phyloP scores from a whole-genome alignment of 2,329 filamentous ascomycete species.

The Corinectria fuckeliana region DNA sequence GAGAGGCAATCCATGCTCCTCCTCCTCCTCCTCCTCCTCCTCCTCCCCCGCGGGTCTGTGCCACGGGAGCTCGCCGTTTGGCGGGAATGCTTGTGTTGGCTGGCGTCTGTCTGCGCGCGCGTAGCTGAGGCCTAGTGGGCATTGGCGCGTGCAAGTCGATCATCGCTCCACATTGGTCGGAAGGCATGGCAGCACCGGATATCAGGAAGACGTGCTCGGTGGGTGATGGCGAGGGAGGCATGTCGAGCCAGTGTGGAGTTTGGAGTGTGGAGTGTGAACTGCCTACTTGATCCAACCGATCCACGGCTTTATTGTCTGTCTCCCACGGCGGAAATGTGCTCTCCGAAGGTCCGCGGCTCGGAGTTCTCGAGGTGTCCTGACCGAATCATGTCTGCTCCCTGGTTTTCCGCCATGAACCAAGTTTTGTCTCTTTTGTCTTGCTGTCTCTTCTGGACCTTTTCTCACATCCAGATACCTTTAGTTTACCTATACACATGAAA shows the following conservation, averaged over 20 bases:
- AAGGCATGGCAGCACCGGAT: neutral
- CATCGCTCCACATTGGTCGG: neutral
- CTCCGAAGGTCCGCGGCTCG: too few species aligned
- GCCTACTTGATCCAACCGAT: neutral
- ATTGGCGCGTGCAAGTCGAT: neutral
- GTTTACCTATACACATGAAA: slow-evolving; percentile 27
- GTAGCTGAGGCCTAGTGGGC: neutral
- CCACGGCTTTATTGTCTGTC: neutral
- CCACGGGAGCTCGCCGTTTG: slow-evolving; percentile 7
- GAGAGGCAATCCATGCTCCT: slow-evolving; percentile 13
- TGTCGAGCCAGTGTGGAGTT: neutral
- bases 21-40: neutral
- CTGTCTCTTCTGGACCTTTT: slow-evolving; percentile 10
- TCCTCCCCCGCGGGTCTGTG: slow-evolving; percentile 20
- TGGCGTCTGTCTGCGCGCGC: slow-evolving; percentile 1
- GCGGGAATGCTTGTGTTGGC: neutral
- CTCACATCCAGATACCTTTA: slow-evolving; percentile 12
- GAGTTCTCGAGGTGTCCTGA: neutral
- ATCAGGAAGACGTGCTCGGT: neutral
- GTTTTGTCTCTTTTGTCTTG: slow-evolving; percentile 20
- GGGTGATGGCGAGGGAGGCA: neutral
- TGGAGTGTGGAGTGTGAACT: neutral
- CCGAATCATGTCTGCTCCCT: neutral
- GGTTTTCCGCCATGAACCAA: neutral
- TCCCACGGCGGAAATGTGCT: too few species aligned